These are phyloP conservation scores for Zea mays DNA, from an alignment of 176 grass and related monocot species.

Conservation along the genomic window DNA sequence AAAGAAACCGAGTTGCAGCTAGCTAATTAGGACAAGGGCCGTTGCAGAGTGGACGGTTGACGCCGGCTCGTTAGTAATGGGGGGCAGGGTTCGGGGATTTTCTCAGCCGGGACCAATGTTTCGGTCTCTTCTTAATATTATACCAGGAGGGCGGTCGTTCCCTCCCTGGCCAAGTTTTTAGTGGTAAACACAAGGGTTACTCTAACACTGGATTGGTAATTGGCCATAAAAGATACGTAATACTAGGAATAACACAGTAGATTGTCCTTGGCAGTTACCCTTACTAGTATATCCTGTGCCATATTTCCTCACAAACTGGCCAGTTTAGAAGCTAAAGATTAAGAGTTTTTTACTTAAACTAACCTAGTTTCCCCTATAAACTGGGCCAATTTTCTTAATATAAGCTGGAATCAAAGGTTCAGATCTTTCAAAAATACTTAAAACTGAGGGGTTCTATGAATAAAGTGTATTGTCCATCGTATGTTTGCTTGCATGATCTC, in stretches of 20 bases:
- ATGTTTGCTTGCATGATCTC: slow-evolving; percentile 15
- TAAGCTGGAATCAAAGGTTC: no score
- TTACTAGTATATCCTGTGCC: background rate
- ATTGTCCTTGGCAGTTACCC: background rate
- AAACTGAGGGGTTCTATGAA: background rate
- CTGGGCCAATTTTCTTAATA: background rate
- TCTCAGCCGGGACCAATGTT: no score
- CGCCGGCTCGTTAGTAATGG: no score
- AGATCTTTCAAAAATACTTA: no score
- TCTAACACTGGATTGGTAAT: background rate
- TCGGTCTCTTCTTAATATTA: no score
- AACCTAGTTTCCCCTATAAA: background rate
- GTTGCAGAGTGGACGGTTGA: no score
- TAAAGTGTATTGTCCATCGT: background rate
- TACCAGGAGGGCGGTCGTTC: no score
- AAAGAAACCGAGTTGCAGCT: no score
- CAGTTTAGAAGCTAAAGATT: background rate
- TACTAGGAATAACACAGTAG: background rate
- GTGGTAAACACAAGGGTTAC: no score
- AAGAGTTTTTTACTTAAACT: background rate
- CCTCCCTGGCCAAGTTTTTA: no score
- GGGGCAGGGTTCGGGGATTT: no score
- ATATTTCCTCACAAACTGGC: background rate
- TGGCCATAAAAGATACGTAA: background rate
- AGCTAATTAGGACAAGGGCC: no score